Conservation (phyloP, 148 eudicot species). For the Camellia lanceoleosa region DNA sequence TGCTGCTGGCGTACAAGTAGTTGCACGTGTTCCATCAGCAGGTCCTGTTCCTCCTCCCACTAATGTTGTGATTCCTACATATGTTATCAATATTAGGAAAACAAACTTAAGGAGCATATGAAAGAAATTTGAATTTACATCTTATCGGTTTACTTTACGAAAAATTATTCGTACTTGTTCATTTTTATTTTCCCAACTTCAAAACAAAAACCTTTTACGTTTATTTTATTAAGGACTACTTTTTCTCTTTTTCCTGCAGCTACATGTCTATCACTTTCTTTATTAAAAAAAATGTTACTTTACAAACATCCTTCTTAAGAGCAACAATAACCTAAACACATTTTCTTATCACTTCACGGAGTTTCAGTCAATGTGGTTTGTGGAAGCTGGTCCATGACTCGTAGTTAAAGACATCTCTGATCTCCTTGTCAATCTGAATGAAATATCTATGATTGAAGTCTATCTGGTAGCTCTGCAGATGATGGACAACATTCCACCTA, state of each 20-base stretch:
- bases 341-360: neutral
- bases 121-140: neutral
- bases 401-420: neutral
- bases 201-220: neutral
- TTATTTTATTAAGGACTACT: neutral
- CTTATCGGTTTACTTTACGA: neutral
- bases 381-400: neutral
- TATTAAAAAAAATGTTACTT: neutral
- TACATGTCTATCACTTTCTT: neutral
- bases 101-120: neutral
- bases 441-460: neutral
- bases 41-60: constrained; percentile 99
- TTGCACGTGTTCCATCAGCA: constrained; percentile 92
- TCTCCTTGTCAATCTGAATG: neutral
- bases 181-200: neutral
- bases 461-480: neutral
- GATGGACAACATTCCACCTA: neutral
- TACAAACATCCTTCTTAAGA: neutral
- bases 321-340: neutral
- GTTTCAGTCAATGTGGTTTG: neutral
- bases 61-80: constrained; percentile 81
- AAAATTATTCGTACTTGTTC: neutral
- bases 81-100: constrained; percentile 7
- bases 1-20: constrained; percentile 92
- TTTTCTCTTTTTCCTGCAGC: neutral